Evolutionary conservation across 495 filamentous ascomycete genomes (phyloP).

Genomic region (Lophium mytilinum): DNA sequence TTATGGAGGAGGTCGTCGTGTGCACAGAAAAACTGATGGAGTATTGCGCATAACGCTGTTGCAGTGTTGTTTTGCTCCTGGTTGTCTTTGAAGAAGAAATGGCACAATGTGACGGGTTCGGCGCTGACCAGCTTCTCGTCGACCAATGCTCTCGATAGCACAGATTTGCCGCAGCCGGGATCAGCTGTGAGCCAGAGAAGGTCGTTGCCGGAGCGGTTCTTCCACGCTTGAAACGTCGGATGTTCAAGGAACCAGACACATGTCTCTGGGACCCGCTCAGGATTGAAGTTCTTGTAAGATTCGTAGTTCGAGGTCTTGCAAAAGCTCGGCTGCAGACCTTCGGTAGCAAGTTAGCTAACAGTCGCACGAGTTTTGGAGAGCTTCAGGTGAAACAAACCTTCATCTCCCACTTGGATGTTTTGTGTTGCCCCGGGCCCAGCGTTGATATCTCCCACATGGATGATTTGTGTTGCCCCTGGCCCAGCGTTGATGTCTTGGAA

Average conservation of each 20-base stretch:
- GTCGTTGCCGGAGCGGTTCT: slow-evolving; percentile 29
- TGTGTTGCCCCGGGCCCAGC: no score
- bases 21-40: slow-evolving; percentile 36
- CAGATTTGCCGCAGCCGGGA: slow-evolving; percentile 42
- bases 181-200: slow-evolving; percentile 42
- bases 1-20: background rate
- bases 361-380: no score
- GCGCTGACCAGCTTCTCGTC: slow-evolving; percentile 22
- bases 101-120: slow-evolving; percentile 38
- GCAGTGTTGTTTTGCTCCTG: slow-evolving; percentile 31
- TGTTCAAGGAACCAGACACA: slow-evolving; percentile 30
- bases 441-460: no score
- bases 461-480: no score
- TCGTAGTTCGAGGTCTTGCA: background rate
- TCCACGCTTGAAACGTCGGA: slow-evolving; percentile 2
- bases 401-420: no score
- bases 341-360: no score
- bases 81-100: slow-evolving; percentile 35
- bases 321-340: background rate
- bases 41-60: slow-evolving; percentile 33
- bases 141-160: slow-evolving; percentile 34
- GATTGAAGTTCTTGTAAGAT: background rate
- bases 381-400: no score
- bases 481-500: no score
- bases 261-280: slow-evolving; percentile 29